Conservation (phyloP, 169 alveolate species). For the Babesia bigemina region DNA sequence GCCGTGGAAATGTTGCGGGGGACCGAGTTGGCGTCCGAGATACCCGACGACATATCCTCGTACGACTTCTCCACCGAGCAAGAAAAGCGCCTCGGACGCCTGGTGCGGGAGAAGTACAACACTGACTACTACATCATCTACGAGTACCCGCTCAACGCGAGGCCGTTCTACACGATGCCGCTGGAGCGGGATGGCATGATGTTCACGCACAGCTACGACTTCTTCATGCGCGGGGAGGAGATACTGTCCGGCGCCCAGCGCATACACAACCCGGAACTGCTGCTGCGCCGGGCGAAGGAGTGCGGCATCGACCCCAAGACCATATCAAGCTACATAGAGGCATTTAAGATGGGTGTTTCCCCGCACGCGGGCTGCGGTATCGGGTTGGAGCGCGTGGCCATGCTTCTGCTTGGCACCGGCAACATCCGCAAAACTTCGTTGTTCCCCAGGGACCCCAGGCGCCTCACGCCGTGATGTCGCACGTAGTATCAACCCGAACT, state of each 20-base stretch:
- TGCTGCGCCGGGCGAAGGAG: constrained; percentile 77
- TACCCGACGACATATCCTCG: constrained; percentile 82
- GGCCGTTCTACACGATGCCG: constrained; percentile 99
- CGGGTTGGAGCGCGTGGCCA: constrained; percentile 99
- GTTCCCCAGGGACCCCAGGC: constrained; percentile 99
- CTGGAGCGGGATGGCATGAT: constrained; percentile 70
- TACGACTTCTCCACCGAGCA: constrained; percentile 92
- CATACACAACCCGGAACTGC: constrained; percentile 94
- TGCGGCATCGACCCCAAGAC: constrained; percentile 89
- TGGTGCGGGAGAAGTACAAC: constrained; percentile 92
- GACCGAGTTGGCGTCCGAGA: constrained; percentile 65
- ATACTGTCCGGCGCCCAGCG: constrained; percentile 99
- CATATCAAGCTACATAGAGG: constrained; percentile 90
- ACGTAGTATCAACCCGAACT: constrained; percentile 18
- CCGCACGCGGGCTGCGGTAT: constrained; percentile 99
- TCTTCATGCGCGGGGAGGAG: constrained; percentile 99
- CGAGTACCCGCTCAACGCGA: constrained; percentile 93
- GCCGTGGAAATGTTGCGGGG: constrained; percentile 79
- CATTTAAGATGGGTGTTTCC: constrained; percentile 95
- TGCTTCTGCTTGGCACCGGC: constrained; percentile 90
- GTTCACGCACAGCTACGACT: constrained; percentile 94
- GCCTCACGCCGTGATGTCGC: constrained; percentile 91
- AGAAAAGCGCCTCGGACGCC: constrained; percentile 92
- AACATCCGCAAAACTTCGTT: constrained; percentile 96
- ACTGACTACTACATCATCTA: constrained; percentile 97